Percentiles rank a stretch among this genome's conserved stretches.
phyloP scores from a whole-genome alignment of 768 basidiomycete species.

The Tylopilus sp. region DNA sequence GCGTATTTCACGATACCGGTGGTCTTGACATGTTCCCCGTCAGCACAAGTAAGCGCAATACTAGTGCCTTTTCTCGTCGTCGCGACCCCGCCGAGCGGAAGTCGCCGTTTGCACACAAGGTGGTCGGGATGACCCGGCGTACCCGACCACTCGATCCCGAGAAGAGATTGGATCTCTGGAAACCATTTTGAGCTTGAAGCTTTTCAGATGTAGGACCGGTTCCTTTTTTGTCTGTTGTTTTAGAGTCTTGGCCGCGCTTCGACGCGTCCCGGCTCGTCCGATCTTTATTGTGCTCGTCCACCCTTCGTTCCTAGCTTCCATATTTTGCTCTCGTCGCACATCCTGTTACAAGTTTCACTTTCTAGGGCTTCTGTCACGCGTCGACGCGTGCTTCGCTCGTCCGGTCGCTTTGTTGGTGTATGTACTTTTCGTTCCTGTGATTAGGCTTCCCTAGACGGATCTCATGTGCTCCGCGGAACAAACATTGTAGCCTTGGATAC shows the following conservation, averaged over 20 bases:
- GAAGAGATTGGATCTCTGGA: constrained; percentile 14
- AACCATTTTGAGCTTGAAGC: constrained; percentile 6
- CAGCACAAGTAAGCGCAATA: constrained; percentile 2
- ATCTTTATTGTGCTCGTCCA: constrained; percentile 2
- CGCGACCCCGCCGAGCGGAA: constrained; percentile 1
- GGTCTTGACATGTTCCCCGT: neutral
- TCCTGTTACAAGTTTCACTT: neutral
- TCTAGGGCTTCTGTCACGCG: neutral
- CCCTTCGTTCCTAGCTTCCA: constrained; percentile 12
- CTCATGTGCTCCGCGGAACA: neutral
- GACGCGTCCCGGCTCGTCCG: constrained; percentile 7
- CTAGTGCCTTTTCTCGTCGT: constrained; percentile 7
- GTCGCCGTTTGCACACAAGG: constrained; percentile 2
- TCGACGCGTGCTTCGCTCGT: constrained; percentile 4
- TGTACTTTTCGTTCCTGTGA: constrained; percentile 13
- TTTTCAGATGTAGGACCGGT: neutral
- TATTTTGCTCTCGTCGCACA: neutral
- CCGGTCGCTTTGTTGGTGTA: constrained; percentile 4
- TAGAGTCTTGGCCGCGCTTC: constrained; percentile 1
- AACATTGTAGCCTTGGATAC: constrained; percentile 12
- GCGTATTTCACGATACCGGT: neutral
- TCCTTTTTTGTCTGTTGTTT: neutral
- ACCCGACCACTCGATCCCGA: constrained; percentile 1
- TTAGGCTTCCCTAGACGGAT: neutral
- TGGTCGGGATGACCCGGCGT: constrained; percentile 8